Percentiles rank a stretch among this genome's conserved stretches.
phyloP scores from a whole-genome alignment of 495 filamentous ascomycete species.

The Penicillium turbatum region DNA sequence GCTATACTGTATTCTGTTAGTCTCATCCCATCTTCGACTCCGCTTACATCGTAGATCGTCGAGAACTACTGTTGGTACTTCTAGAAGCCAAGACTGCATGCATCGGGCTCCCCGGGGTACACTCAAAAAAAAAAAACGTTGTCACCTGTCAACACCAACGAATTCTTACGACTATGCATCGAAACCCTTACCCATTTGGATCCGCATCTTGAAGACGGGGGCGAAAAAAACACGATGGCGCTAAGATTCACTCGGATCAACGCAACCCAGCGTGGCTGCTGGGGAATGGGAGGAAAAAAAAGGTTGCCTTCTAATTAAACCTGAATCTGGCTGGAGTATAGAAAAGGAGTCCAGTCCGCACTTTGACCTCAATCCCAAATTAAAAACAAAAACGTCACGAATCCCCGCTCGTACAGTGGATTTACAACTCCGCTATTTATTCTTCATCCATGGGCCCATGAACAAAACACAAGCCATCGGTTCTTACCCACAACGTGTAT shows the following conservation, averaged over 20 bases:
- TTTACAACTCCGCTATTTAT: not conserved
- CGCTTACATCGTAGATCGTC: not conserved
- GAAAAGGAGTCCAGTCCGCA: not conserved
- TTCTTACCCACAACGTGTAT: slow-evolving; percentile 2
- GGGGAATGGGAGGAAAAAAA: not conserved
- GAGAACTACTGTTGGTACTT: not conserved
- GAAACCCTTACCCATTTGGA: no score
- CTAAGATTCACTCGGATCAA: not conserved
- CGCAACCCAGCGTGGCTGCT: slow-evolving; percentile 1
- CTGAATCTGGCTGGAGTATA: not conserved
- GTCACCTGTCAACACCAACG: not conserved
- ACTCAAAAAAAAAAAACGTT: not conserved
- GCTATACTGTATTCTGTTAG: slow-evolving; percentile 2
- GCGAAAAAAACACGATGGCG: not conserved
- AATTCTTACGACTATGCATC: no score
- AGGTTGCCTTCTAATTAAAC: slow-evolving; percentile 3
- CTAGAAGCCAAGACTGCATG: slow-evolving; percentile 1
- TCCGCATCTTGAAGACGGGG: not conserved
- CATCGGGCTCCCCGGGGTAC: not conserved
- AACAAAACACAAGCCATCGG: not conserved
- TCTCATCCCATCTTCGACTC: not conserved
- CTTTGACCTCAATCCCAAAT: not conserved
- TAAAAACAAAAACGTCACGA: not conserved
- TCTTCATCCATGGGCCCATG: not conserved
- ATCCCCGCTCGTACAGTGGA: not conserved